Conservation (phyloP, 345 rosid species). For the Aurinia saxatilis region DNA sequence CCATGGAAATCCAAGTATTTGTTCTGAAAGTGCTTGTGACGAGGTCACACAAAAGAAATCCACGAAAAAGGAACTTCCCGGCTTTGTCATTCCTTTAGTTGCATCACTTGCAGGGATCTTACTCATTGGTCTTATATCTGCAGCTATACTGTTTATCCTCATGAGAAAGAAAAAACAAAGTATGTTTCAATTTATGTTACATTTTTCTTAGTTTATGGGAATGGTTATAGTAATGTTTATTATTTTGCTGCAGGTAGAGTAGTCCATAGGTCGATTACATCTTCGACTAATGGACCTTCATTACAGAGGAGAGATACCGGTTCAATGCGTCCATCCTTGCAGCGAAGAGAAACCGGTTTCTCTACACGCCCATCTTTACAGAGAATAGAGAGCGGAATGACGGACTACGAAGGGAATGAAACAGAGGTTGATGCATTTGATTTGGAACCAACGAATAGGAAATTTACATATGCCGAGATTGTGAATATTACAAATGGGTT, state of each 20-base stretch:
- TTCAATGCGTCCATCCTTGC: slow-evolving; percentile 14
- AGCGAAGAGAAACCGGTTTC: slow-evolving; percentile 20
- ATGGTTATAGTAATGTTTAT: background rate
- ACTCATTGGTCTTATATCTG: slow-evolving; percentile 12
- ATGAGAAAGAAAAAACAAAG: slow-evolving; percentile 16
- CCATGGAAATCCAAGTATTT: slow-evolving; percentile 33
- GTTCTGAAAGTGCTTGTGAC: slow-evolving; percentile 15
- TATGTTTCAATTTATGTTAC: background rate
- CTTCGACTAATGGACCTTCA: slow-evolving; percentile 22
- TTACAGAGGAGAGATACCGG: slow-evolving; percentile 24
- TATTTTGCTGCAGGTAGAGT: background rate
- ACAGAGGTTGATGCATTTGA: slow-evolving; percentile 14
- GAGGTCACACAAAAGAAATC: background rate
- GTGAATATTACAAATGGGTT: slow-evolving; percentile 37
- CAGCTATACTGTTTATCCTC: slow-evolving; percentile 5
- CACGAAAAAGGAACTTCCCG: slow-evolving; percentile 22
- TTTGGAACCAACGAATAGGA: slow-evolving; percentile 21
- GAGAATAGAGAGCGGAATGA: slow-evolving; percentile 27
- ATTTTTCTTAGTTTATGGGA: background rate
- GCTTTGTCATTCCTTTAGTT: slow-evolving; percentile 21
- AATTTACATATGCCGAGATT: slow-evolving; percentile 33
- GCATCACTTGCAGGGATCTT: slow-evolving; percentile 28
- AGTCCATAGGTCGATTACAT: background rate
- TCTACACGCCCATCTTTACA: slow-evolving; percentile 10
- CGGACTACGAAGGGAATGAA: slow-evolving; percentile 10